Evolutionary conservation across 495 filamentous ascomycete species (phyloP).

Genomic region (Friedmanniomyces simplex): DNA sequence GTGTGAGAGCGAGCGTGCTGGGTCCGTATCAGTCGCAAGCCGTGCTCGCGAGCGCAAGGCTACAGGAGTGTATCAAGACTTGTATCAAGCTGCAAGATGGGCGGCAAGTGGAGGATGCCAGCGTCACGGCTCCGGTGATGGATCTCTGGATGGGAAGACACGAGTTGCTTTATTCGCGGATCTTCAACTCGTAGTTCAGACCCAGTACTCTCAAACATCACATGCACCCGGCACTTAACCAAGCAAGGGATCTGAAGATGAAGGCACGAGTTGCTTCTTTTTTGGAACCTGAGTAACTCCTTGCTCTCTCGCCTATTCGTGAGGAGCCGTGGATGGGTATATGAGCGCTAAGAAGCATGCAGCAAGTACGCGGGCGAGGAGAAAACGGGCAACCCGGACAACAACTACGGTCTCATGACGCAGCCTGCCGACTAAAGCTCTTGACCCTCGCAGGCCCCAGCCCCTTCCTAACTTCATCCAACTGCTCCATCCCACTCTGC

Average conservation of each 20-base stretch:
- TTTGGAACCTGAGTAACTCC: no score
- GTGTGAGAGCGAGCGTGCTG: conserved; percentile 76
- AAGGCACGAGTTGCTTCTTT: neutral
- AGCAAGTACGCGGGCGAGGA: neutral
- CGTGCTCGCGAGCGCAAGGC: conserved; percentile 55
- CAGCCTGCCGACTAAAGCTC: neutral
- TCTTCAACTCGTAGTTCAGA: conserved; percentile 60
- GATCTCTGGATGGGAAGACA: conserved; percentile 94
- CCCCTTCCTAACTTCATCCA: conserved; percentile 78
- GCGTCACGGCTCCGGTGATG: conserved; percentile 75
- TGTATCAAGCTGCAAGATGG: conserved; percentile 51
- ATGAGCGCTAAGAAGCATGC: neutral
- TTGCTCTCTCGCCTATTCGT: neutral
- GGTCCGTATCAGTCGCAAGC: conserved; percentile 89
- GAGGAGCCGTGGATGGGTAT: neutral
- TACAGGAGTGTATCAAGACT: conserved; percentile 52
- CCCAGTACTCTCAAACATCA: neutral
- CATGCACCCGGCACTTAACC: no score
- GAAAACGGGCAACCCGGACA: neutral
- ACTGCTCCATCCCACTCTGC: conserved; percentile 69
- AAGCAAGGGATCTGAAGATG: no score
- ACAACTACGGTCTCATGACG: conserved; percentile 2
- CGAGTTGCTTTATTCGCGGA: conserved; percentile 89
- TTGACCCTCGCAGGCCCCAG: conserved; percentile 61
- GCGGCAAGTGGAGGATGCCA: conserved; percentile 58